phyloP scores from a whole-genome alignment of 345 rosid genomes.

The Crucihimalaya himalaica region DNA sequence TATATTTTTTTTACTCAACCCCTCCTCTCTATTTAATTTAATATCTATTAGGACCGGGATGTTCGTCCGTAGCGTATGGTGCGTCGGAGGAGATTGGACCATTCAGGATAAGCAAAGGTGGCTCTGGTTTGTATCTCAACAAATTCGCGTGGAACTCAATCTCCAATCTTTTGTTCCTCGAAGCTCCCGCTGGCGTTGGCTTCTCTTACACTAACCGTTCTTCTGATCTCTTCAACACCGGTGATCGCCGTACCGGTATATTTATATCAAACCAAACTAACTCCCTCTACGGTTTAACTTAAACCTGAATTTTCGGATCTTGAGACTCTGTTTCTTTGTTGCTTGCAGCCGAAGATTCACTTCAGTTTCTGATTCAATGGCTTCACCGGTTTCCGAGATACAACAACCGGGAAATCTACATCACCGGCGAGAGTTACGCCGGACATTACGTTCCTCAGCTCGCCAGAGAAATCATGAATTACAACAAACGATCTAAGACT shows the following conservation, averaged over 20 bases:
- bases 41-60: conserved; percentile 73
- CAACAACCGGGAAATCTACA: conserved; percentile 65
- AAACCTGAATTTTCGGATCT: background rate
- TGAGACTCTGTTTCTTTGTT: background rate
- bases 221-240: conserved; percentile 77
- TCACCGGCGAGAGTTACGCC: conserved; percentile 96
- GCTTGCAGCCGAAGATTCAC: conserved; percentile 81
- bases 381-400: conserved; percentile 79
- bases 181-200: conserved; percentile 97
- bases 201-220: conserved; percentile 92
- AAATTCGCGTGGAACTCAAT: conserved; percentile 86
- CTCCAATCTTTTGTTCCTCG: conserved; percentile 91
- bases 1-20: background rate
- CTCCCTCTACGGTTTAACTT: background rate
- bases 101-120: conserved; percentile 77
- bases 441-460: conserved; percentile 99
- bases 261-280: background rate
- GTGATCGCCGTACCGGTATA: conserved; percentile 83
- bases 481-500: conserved; percentile 57
- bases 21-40: background rate
- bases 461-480: conserved; percentile 66
- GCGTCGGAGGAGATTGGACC: conserved; percentile 99
- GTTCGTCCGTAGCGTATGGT: conserved; percentile 98
- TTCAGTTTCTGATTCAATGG: conserved; percentile 78
- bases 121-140: conserved; percentile 79